Evolutionary conservation across 2,329 filamentous ascomycete species (phyloP).

Genomic region (Hortaea werneckii): DNA sequence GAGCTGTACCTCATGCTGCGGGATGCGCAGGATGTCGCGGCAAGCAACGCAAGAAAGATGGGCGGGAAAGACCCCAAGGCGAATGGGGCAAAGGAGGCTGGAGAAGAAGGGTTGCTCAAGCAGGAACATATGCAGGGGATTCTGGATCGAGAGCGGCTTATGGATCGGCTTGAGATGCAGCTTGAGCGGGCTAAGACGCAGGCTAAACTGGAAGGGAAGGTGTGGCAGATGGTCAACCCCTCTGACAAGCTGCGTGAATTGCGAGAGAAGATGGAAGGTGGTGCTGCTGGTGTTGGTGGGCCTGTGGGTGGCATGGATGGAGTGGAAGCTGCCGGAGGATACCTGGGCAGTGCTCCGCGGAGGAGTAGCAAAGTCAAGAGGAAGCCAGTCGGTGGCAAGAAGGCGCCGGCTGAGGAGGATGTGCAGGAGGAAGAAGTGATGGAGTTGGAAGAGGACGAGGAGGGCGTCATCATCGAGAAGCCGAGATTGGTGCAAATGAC

Average conservation of each 20-base stretch:
- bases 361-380: conserved; percentile 30
- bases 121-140: conserved; percentile 72
- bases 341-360: conserved; percentile 44
- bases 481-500: conserved; percentile 70
- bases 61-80: conserved; percentile 25
- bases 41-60: conserved; percentile 62
- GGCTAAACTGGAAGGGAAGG: conserved; percentile 88
- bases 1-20: conserved; percentile 97
- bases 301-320: conserved; percentile 31
- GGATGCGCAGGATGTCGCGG: conserved; percentile 91
- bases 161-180: conserved; percentile 90
- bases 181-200: conserved; percentile 95
- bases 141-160: conserved; percentile 79
- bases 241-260: conserved; percentile 87
- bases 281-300: conserved; percentile 24
- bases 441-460: conserved; percentile 41
- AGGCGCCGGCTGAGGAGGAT: conserved; percentile 15
- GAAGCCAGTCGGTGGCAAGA: conserved; percentile 27
- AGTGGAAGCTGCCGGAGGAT: conserved; percentile 40
- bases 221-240: conserved; percentile 75
- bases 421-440: conserved; percentile 36
- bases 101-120: conserved; percentile 14
- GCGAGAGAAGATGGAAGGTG: conserved; percentile 79
- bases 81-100: conserved; percentile 46
- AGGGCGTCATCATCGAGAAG: conserved; percentile 63